Percentiles rank a stretch among this genome's conserved stretches.
phyloP scores from a whole-genome alignment of 768 basidiomycete genomes.

The Tulasnella sp. region DNA sequence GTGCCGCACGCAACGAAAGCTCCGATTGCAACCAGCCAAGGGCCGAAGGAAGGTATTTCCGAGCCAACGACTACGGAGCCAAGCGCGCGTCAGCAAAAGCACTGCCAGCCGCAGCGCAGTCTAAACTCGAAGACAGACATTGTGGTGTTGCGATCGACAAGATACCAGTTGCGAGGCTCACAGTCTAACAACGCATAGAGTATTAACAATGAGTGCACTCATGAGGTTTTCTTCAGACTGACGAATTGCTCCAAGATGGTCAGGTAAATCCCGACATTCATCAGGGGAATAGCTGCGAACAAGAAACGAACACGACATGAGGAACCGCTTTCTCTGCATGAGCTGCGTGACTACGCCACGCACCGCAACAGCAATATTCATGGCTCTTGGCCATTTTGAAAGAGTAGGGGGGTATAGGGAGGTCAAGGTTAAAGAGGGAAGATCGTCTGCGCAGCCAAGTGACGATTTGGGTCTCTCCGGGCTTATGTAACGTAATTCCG shows the following conservation, averaged over 20 bases:
- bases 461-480: neutral
- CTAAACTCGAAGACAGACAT: conserved; percentile 49
- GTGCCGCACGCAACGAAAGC: conserved; percentile 71
- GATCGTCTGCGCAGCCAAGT: neutral
- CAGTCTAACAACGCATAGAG: conserved; percentile 25
- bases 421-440: conserved; percentile 11
- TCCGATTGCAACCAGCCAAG: conserved; percentile 66
- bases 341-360: conserved; percentile 18
- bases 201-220: neutral
- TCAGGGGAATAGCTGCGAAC: conserved; percentile 66
- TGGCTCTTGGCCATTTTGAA: conserved; percentile 53
- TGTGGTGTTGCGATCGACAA: conserved; percentile 71
- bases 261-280: conserved; percentile 86
- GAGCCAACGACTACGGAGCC: conserved; percentile 70
- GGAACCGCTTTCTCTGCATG: neutral
- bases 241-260: conserved; percentile 73
- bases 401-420: conserved; percentile 12
- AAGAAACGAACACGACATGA: neutral
- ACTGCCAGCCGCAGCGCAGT: neutral
- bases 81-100: neutral
- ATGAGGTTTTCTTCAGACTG: conserved; percentile 13
- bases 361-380: conserved; percentile 74
- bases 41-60: conserved; percentile 70
- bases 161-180: conserved; percentile 57
- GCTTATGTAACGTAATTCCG: neutral